These are phyloP conservation scores for Erysimum cheiranthoides DNA, from an alignment of 345 rosid species.

Conservation along the genomic window DNA sequence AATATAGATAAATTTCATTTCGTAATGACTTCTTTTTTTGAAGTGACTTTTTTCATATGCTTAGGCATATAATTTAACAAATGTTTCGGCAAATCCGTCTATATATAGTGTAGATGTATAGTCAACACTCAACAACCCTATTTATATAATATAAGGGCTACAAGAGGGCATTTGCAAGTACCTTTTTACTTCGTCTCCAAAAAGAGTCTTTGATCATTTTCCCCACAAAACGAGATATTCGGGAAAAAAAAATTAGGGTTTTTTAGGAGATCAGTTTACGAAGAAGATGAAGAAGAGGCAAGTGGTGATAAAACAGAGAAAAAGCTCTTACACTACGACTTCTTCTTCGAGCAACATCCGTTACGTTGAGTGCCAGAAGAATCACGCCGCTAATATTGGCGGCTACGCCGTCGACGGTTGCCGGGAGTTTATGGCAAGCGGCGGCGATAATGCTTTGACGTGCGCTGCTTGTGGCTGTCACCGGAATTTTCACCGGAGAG, in stretches of 20 bases:
- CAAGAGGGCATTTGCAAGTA: slow-evolving; percentile 34
- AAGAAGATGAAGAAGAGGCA: slow-evolving; percentile 72
- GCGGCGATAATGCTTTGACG: slow-evolving; percentile 57
- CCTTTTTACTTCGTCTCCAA: slow-evolving; percentile 31
- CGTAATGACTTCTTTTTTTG: slow-evolving; percentile 15
- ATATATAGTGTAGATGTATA: slow-evolving; percentile 19
- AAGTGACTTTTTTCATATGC: slow-evolving; percentile 8
- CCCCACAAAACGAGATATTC: slow-evolving; percentile 18
- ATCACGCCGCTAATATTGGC: slow-evolving; percentile 73
- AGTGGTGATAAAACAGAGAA: slow-evolving; percentile 67
- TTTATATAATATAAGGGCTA: slow-evolving; percentile 24
- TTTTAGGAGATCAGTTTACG: background rate
- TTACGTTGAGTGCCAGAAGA: slow-evolving; percentile 81
- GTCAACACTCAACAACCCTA: slow-evolving; percentile 44
- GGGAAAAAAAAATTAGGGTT: slow-evolving; percentile 17
- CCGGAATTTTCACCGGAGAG: slow-evolving; percentile 70
- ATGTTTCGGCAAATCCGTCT: slow-evolving; percentile 31
- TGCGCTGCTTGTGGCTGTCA: slow-evolving; percentile 89
- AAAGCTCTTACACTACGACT: slow-evolving; percentile 47
- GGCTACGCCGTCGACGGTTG: slow-evolving; percentile 84
- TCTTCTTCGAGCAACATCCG: slow-evolving; percentile 63
- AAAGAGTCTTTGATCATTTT: slow-evolving; percentile 7
- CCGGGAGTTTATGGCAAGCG: slow-evolving; percentile 83
- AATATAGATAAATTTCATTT: slow-evolving; percentile 27
- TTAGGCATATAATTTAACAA: slow-evolving; percentile 22